Evolutionary conservation across 1,284 basidiomycete species (phyloP), one percentile per base, ranked within the genome.

Genomic region (Ustilago bromivora): DNA sequence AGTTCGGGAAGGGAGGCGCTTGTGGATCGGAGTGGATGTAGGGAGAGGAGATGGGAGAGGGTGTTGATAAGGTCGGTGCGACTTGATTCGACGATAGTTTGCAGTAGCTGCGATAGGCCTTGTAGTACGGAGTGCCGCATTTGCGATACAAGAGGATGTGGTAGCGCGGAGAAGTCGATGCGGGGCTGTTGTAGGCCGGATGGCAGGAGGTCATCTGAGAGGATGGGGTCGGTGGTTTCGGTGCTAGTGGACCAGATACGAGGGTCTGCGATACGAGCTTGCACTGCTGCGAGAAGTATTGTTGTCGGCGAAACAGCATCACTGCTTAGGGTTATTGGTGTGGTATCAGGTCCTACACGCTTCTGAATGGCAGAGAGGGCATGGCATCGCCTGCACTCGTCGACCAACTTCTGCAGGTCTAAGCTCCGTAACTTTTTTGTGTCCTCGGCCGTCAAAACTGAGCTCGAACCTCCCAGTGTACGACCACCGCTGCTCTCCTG

Each of bases 361-460:
- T 28, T 61, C 4, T 64, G 54, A 31, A 73, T 15, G 5, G 65
- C 65, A 1, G 40, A n/a, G 4, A 73, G 31, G 3, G 46, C 65
- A 47, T 49, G 47, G 38, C 32, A 60, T 3, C 71, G 57, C 28
- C 61, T 67, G 57, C 71, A 73, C 36, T 65, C 65, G 31, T 73
- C 65, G 9, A 68, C 71, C 23, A 73, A 54, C 49, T 61, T 61
- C 32, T 67, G 71, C 55, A 73, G n/a, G 15, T 73, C 58, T 8
- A 58, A 9, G n/a, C 52, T 38, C 13, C 51, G 46, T 49, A 64
- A 32, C 7, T 19, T 19, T 3, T 64, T 38, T 31, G 19, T 46
- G 12, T 72, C 65, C 49, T 47, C 47, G 10, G 15, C 15, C n/a
- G 61, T 56, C 28, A 52, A 4, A 7, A 5, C 40, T 2, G 23